Percentiles rank a stretch among this genome's conserved stretches.
These are phyloP conservation scores for Fusarium sacchari DNA, from an alignment of 2,329 filamentous ascomycete genomes.

Conservation along the genomic window DNA sequence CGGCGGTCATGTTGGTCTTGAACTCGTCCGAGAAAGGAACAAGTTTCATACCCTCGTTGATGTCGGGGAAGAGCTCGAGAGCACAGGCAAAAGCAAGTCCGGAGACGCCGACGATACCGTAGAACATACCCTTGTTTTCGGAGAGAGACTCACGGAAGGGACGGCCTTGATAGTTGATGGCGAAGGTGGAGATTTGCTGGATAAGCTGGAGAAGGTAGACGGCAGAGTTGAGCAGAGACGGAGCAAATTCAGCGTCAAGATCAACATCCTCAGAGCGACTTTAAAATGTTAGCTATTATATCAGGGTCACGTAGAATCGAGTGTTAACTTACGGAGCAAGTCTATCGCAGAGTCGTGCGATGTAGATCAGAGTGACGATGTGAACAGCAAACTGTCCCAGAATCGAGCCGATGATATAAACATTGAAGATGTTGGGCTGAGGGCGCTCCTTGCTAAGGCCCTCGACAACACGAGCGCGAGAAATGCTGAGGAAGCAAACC, in stretches of 20 bases:
- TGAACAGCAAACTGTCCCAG: slow-evolving; percentile 97
- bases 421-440: slow-evolving; percentile 98
- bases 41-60: slow-evolving; percentile 92
- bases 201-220: slow-evolving; percentile 98
- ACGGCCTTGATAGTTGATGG: slow-evolving; percentile 98
- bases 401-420: slow-evolving; percentile 98
- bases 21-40: slow-evolving; percentile 92
- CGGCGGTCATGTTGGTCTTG: slow-evolving; percentile 82
- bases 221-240: slow-evolving; percentile 93
- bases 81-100: slow-evolving; percentile 93
- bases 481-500: slow-evolving; percentile 98
- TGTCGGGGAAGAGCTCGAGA: slow-evolving; percentile 92
- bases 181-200: slow-evolving; percentile 98
- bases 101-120: slow-evolving; percentile 89
- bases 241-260: slow-evolving; percentile 92
- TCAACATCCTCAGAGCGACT: slow-evolving; percentile 74
- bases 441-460: slow-evolving; percentile 95
- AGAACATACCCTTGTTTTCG: slow-evolving; percentile 98
- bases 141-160: slow-evolving; percentile 96
- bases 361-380: slow-evolving; percentile 92
- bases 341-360: slow-evolving; percentile 86
- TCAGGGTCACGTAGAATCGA: rapidly evolving
- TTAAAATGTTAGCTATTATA: slow-evolving; percentile 39
- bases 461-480: slow-evolving; percentile 95
- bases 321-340: slow-evolving; percentile 79